Base-by-base conservation (phyloP, 2,329 filamentous ascomycete genomes). In the Aspergillus aculeatus region DNA sequence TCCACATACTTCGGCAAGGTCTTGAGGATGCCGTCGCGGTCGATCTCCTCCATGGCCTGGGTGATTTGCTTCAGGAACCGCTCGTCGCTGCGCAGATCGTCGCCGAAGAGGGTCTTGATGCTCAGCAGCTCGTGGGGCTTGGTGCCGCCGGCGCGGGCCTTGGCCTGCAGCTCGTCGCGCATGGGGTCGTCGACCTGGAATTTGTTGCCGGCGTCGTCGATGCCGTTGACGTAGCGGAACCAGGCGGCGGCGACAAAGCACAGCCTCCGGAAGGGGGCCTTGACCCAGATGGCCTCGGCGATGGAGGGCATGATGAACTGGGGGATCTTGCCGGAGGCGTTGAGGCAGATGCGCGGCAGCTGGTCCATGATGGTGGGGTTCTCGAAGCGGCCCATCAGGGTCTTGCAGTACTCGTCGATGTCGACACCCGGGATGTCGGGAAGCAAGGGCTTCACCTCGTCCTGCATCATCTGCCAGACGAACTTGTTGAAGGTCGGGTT, bases 301-400 rank as follows among this genome's bases (percentile, higher is more conserved):
- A 76, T 72, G 1, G 73, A 75, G 3, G 73, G 73, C 73, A 76
- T 75, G 62, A 75, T 75, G 55, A 76, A 76, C 57, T 76, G 81
- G 0, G 82, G 82, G 44, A 84, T 78, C 78, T 84, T 84, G 74
- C 82, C 82, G 5, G 81, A 83, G 23, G 77, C 81, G 68, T 80
- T 80, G 23, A 84, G 77, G 60, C 79, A 80, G 61, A 84, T 73
- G 41, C 82, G 82, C 44, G 80, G 78, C 57, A 84, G 75, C 72
- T 83, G 81, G 61, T 84, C 82, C 80, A 79, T 82, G 67, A 84
- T 83, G 56, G 81, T 83, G 0, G 82, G 81, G 79, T 84, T 84
- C 68, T 80, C 79, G 75, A 84, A 84, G 41, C 82, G 82, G 70
- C 82, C 80, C 61, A 84, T 78, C 49, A 84, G 78, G 0, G 81